Conservation (phyloP, 225 moss, liverwort and hornwort genomes). For the Straminergon stramineum region DNA sequence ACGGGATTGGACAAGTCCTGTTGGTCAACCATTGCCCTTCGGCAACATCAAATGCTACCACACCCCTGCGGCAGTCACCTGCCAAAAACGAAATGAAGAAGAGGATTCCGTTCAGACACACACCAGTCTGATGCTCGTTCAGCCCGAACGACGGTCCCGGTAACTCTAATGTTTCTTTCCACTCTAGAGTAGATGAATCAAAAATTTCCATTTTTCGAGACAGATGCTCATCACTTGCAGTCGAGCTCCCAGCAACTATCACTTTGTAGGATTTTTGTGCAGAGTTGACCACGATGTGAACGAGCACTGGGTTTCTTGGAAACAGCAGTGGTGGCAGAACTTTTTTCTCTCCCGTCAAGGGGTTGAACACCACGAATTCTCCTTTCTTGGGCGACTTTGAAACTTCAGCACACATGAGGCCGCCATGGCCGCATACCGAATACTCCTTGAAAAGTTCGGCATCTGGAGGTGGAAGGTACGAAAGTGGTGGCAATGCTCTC, state of each 20-base stretch:
- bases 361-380: constrained; percentile 19
- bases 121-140: background rate
- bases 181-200: background rate
- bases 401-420: constrained; percentile 8
- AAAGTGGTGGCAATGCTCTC: background rate
- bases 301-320: constrained; percentile 3
- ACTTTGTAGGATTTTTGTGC: background rate
- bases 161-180: background rate
- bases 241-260: constrained; percentile 13
- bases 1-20: background rate
- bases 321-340: background rate
- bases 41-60: background rate
- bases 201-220: constrained; percentile 7
- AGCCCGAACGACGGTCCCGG: constrained; percentile 1
- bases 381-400: background rate
- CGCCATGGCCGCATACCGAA: background rate
- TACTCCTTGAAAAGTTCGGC: constrained; percentile 13
- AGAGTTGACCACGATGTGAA: background rate
- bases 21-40: background rate
- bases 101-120: background rate
- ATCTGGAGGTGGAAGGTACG: constrained; percentile 12
- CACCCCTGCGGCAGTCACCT: background rate
- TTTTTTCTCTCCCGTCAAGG: background rate
- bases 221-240: background rate
- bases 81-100: constrained; percentile 14